Base-by-base conservation (phyloP, 164 flowering plant genomes). In the Paratinospora sagittata region DNA sequence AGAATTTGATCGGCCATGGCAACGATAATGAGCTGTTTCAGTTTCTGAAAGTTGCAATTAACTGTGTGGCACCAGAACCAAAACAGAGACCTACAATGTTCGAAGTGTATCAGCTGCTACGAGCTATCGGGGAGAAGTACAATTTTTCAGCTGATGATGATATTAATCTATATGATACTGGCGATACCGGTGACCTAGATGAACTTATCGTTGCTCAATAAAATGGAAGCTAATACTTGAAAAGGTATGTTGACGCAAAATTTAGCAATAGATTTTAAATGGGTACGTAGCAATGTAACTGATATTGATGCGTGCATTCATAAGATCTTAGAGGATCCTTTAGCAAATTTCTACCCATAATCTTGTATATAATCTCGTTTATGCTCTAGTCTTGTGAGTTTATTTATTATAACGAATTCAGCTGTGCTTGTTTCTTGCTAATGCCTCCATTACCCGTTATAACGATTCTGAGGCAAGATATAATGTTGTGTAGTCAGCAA, bases 21-120 rank as follows among this genome's bases (percentile, higher is more conserved):
- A 19, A 30, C 23, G 64, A 69, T 34, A 34, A 58, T 19, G 72
- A 69, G 47, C 49, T 69, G 19, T 21, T 69, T 24, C 72, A 57
- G 64, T 69, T 69, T 69, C 64, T 69, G 60, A 57, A 41, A 69
- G 64, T 69, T 69, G 72, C 72, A 8, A 7, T 26, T 16, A 69
- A 69, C 30, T 69, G 72, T 57, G 72, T 69, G 37, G 21, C 39
- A 26, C 47, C 47, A 52, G 41, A 45, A 30, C 74, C 68, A 1
- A 72, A 72, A 45, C 47, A 72, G 52, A 65, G 74, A 45, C 74
- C 74, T 4, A 72, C 63, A 33, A 72, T 72, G 74, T 65, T 65
- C 66, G 69, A 65, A 30, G 69, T 72, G 61, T 72, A 36, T 45
- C 68, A 72, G 33, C 62, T 49, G 39, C 43, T 72, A 65, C 55